Conservation (phyloP, 2,329 filamentous ascomycete species). For the Aspergillus quadrilineatus region DNA sequence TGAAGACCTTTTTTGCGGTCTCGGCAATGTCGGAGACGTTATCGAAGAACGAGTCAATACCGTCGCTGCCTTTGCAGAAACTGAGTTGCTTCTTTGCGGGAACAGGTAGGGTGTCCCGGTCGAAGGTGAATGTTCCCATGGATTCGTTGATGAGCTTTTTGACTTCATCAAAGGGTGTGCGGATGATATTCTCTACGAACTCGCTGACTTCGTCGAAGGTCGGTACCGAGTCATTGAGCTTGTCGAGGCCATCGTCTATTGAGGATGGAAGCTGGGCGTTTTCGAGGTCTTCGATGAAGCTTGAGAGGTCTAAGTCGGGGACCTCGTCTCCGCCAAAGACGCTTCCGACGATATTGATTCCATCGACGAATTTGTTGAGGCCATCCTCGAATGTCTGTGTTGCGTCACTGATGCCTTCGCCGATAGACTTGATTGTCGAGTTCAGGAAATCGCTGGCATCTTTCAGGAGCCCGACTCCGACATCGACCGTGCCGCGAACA, state of each 20-base stretch:
- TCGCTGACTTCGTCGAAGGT: constrained; percentile 82
- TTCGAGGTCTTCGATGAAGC: constrained; percentile 65
- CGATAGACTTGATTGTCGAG: constrained; percentile 49
- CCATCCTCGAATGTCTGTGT: constrained; percentile 54
- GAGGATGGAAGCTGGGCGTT: constrained; percentile 66
- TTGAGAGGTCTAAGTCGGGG: constrained; percentile 64
- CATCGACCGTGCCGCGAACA: constrained; percentile 73
- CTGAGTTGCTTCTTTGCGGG: constrained; percentile 77
- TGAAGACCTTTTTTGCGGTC: constrained; percentile 70
- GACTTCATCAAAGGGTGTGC: constrained; percentile 77
- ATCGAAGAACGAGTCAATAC: constrained; percentile 80
- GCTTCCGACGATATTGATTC: constrained; percentile 58
- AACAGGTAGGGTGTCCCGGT: constrained; percentile 74
- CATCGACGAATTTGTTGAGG: constrained; percentile 52
- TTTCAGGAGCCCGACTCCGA: constrained; percentile 62
- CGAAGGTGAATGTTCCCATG: constrained; percentile 73
- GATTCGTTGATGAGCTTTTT: constrained; percentile 69
- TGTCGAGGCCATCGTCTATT: constrained; percentile 67
- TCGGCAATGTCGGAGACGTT: constrained; percentile 65
- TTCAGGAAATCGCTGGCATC: constrained; percentile 63
- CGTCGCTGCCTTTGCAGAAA: constrained; percentile 85
- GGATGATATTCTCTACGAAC: constrained; percentile 71
- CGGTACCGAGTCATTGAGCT: constrained; percentile 76
- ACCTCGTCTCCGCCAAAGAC: constrained; percentile 46
- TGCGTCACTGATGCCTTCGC: constrained; percentile 45